These are phyloP conservation scores for Borovskyia barvae DNA, from an alignment of 208 protist species.

Conservation along the genomic window DNA sequence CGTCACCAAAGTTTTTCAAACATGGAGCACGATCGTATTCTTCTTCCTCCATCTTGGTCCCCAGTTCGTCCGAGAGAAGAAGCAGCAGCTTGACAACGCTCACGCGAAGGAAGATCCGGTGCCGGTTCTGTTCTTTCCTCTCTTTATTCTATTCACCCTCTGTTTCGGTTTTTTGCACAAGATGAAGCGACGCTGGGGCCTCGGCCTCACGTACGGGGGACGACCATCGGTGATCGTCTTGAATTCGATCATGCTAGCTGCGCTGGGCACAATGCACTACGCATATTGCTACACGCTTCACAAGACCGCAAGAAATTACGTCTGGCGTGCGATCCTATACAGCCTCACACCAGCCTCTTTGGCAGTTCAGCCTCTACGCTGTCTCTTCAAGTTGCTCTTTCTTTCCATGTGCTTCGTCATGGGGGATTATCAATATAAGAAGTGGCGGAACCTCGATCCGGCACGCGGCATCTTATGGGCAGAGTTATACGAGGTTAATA, in stretches of 20 bases:
- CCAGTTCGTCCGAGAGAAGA: conserved; percentile 30
- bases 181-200: conserved; percentile 54
- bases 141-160: conserved; percentile 40
- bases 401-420: conserved; percentile 42
- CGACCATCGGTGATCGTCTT: conserved; percentile 41
- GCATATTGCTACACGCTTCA: conserved; percentile 43
- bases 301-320: conserved; percentile 5
- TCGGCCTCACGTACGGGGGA: conserved; percentile 68
- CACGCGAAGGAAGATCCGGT: conserved; percentile 8
- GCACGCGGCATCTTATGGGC: conserved; percentile 68
- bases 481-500: conserved; percentile 48
- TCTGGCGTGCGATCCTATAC: conserved; percentile 8
- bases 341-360: conserved; percentile 7
- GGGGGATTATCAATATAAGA: conserved; percentile 77
- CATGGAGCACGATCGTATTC: conserved; percentile 49
- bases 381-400: conserved; percentile 30
- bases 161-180: conserved; percentile 66
- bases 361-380: conserved; percentile 14
- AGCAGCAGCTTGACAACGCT: conserved; percentile 1
- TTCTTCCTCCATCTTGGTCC: conserved; percentile 65
- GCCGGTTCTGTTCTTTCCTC: conserved; percentile 60
- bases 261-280: conserved; percentile 63
- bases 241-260: conserved; percentile 71
- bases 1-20: conserved; percentile 64
- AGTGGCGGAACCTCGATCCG: conserved; percentile 51